Base-by-base conservation (phyloP, 2,329 filamentous ascomycete species). In the Colletotrichum kahawae region DNA sequence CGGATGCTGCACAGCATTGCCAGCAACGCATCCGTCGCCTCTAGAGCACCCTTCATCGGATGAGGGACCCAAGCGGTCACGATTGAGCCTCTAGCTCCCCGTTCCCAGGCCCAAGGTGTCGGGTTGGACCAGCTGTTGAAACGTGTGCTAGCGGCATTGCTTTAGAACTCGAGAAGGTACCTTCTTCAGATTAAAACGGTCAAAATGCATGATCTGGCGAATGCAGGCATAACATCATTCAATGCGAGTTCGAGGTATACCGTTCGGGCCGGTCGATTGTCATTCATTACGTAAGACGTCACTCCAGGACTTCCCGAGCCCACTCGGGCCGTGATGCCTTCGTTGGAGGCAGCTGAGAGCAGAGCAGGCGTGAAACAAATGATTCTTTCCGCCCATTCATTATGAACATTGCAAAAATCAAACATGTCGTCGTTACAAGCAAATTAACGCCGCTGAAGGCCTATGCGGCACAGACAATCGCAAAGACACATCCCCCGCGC, bases 381-480 rank as follows among this genome's bases (percentile, higher is more conserved):
- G 64, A 36, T 68, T 56, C 60, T 48, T 71, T 64, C 66, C 67
- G 63, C 71, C 10, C 60, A 63, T 38, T 74, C 71, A 75, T 71
- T 59, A 62, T 67, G 24, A 59, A 38, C 27, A 29, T 48, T 36
- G 24, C 9, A 14, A 24, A 38, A 74, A 62, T n/a, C 56, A 60
- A 63, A 59, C 70, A 64, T 75, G 29, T 64, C 73, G 56, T 75
- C 72, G 34, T 75, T 59, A 57, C 51, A 73, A 67, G 31, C 66
- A 57, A 43, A 33, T 16, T 18, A 48, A 57, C 70, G 34, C 62
- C 31, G 36, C 33, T 21, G 13, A 27, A 34, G 60, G 29, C 10
- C 5, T 33, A 29, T 2, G 59, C 29, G n/a, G 38, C 34, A 51
- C 48, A 60, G 4, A 33, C 34, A 54, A 60, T 36, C n/a, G 18